Evolutionary conservation across 2,329 filamentous ascomycete genomes (phyloP), one percentile per base, ranked within the genome.

Genomic region (Knufia petricola): DNA sequence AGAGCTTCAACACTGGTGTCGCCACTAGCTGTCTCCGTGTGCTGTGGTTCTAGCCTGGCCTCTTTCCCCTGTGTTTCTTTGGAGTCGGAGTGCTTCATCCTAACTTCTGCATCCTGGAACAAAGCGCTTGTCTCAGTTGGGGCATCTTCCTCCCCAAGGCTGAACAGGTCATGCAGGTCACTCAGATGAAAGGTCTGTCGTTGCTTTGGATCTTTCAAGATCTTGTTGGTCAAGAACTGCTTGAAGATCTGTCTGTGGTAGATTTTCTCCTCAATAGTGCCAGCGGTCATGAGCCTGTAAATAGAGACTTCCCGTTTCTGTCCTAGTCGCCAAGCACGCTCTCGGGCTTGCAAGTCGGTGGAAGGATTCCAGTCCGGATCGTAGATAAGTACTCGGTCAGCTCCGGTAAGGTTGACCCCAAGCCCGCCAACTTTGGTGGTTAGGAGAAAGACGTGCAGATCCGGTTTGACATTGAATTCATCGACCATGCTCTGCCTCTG

Each of bases 351-450:
- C 21, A 95, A 75, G 61, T 98, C 92, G 0, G 90, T 96, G 0
- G 90, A 95, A 1, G 90, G 92, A 60, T 96, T 96, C 92, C 92
- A 98, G 63, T 98, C 92, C 0, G 92, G 94, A 60, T 98, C 94
- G 61, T 92, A 98, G 48, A 98, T 96, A 61, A 98, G 95, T 55
- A 98, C 90, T 28, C 92, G 81, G 62, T 95, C 87, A 3, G 92
- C 92, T 6, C 92, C 92, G 0, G 92, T 98, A 19, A 98, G 71
- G 57, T 98, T 98, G 40, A 95, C 84, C 4, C 92, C 92, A 12
- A 98, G 72, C 0, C 92, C 92, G 39, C 92, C 92, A 15, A 95
- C 94, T 62, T 94, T 94, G 0, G 94, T 98, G 0, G 92, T 96
- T 48, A 98, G 76, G 1, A 98, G 73, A 61, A 98, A 98, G 0